Conservation (phyloP, 2,329 filamentous ascomycete species). For the Cercospora sesami region DNA sequence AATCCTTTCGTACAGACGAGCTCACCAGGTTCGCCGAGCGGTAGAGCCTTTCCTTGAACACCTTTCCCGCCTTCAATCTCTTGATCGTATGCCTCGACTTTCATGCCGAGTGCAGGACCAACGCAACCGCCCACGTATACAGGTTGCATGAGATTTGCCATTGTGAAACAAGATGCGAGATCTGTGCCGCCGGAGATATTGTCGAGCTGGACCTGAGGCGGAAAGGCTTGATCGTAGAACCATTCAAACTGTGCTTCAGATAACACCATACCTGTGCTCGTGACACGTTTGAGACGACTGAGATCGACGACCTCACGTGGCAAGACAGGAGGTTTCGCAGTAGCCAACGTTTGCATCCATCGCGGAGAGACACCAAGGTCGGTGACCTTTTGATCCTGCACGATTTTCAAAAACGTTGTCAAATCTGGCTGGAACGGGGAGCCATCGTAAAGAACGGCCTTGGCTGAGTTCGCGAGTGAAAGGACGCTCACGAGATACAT, state of each 20-base stretch:
- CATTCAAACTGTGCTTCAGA: slow-evolving; percentile 76
- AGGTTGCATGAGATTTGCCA: slow-evolving; percentile 68
- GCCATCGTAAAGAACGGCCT: slow-evolving; percentile 75
- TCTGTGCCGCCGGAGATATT: slow-evolving; percentile 81
- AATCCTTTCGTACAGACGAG: slow-evolving; percentile 69
- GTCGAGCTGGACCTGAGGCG: slow-evolving; percentile 62
- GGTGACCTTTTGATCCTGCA: slow-evolving; percentile 65
- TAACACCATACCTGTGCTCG: slow-evolving; percentile 78
- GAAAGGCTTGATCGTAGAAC: slow-evolving; percentile 74
- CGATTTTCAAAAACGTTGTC: slow-evolving; percentile 61
- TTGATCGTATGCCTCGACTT: slow-evolving; percentile 62
- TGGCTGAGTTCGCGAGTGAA: slow-evolving; percentile 60
- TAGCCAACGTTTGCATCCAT: slow-evolving; percentile 73
- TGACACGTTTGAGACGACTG: slow-evolving; percentile 60
- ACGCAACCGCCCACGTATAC: slow-evolving; percentile 62
- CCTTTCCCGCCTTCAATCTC: slow-evolving; percentile 46
- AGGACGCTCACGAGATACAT: slow-evolving; percentile 72
- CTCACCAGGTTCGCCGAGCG: slow-evolving; percentile 69
- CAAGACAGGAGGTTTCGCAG: slow-evolving; percentile 54
- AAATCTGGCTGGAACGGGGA: slow-evolving; percentile 74
- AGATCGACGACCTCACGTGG: slow-evolving; percentile 66
- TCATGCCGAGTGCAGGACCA: slow-evolving; percentile 54
- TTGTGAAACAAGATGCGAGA: slow-evolving; percentile 64
- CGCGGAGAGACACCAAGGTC: slow-evolving; percentile 73
- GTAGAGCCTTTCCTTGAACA: slow-evolving; percentile 53